These are phyloP conservation scores for Umbellularia californica DNA, from an alignment of 164 flowering plant species.

Conservation along the genomic window DNA sequence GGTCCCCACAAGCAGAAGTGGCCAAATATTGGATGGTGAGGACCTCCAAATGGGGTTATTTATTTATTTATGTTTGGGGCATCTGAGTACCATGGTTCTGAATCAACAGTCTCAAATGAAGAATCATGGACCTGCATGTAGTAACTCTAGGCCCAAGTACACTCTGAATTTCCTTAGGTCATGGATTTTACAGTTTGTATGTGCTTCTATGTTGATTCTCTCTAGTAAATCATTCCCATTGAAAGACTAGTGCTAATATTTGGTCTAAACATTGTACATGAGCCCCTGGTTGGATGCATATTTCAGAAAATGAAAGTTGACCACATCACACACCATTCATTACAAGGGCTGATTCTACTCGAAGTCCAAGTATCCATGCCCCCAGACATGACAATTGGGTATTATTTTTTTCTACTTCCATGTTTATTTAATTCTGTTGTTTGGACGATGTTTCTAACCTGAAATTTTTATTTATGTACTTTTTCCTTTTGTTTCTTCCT, in stretches of 20 bases:
- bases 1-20: not conserved
- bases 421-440: not conserved
- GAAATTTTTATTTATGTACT: not conserved
- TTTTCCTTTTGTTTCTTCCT: not conserved
- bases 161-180: not conserved
- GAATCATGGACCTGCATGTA: not conserved
- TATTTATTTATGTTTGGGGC: not conserved
- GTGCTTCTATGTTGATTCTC: not conserved
- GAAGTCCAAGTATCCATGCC: constrained; percentile 82
- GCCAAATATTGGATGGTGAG: not conserved
- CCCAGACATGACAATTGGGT: constrained; percentile 49
- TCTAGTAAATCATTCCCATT: not conserved
- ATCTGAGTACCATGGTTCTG: not conserved
- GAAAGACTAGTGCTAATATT: too few species aligned
- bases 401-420: constrained; percentile 4
- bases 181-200: too few species aligned
- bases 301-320: constrained; percentile 66
- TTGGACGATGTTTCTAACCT: too few species aligned
- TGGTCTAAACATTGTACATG: not conserved
- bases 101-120: not conserved
- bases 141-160: not conserved
- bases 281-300: not conserved
- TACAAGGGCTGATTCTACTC: constrained; percentile 63
- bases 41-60: too few species aligned
- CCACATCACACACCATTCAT: constrained; percentile 53